Evolutionary conservation across 768 basidiomycete species (phyloP).

Genomic region (Epithele typhae): DNA sequence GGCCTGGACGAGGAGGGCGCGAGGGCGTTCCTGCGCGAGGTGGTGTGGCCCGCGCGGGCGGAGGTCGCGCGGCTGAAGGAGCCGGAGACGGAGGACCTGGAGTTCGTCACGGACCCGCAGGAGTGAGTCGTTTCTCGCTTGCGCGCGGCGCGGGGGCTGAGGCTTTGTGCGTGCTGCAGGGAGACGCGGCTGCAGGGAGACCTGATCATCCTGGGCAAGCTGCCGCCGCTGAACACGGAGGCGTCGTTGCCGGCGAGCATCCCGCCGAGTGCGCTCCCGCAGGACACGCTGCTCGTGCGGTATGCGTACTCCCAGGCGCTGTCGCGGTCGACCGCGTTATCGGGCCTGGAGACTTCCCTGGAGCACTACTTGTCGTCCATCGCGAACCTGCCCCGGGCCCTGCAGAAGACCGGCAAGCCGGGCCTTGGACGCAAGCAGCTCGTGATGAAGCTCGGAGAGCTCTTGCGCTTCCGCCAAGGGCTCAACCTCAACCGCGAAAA

Average conservation of each 20-base stretch:
- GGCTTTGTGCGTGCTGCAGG: constrained; percentile 50
- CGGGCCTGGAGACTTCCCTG: constrained; percentile 80
- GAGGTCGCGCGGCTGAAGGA: constrained; percentile 64
- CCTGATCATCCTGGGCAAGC: constrained; percentile 81
- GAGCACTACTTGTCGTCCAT: constrained; percentile 83
- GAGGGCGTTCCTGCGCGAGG: constrained; percentile 55
- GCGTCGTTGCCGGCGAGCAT: constrained; percentile 40
- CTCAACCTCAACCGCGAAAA: constrained; percentile 88
- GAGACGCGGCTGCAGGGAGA: constrained; percentile 87
- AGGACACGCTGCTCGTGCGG: constrained; percentile 74
- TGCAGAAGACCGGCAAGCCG: constrained; percentile 79
- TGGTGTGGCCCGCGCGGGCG: constrained; percentile 51
- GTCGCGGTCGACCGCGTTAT: constrained; percentile 82
- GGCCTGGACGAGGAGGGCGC: constrained; percentile 77
- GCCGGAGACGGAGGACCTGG: constrained; percentile 84
- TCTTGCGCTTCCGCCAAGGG: constrained; percentile 90
- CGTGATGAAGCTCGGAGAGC: constrained; percentile 87
- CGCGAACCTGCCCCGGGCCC: constrained; percentile 68
- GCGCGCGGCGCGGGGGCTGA: not conserved
- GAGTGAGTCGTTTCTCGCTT: constrained; percentile 54
- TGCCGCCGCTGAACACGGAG: constrained; percentile 52
- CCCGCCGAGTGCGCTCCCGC: constrained; percentile 52
- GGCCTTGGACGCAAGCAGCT: constrained; percentile 77
- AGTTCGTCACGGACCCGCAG: constrained; percentile 86
- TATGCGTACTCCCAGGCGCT: constrained; percentile 92